phyloP scores from a whole-genome alignment of 2,329 filamentous ascomycete species.

The Lasiodiplodia sp. region DNA sequence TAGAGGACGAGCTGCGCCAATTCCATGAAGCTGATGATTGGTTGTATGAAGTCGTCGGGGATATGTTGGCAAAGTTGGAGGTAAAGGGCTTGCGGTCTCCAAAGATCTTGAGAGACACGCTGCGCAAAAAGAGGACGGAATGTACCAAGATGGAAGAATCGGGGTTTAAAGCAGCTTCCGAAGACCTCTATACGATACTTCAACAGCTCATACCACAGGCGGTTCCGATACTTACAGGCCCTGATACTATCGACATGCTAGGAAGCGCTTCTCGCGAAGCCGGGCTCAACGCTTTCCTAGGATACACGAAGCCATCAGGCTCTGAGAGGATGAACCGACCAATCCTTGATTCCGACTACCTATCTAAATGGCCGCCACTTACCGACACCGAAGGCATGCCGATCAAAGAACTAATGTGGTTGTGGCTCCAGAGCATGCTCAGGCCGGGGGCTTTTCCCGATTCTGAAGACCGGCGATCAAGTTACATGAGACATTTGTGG shows the following conservation, averaged over 20 bases:
- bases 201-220: constrained; percentile 46
- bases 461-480: constrained; percentile 45
- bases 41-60: constrained; percentile 62
- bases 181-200: constrained; percentile 51
- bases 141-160: constrained; percentile 11
- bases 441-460: constrained; percentile 46
- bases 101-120: constrained; percentile 43
- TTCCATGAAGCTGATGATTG: constrained; percentile 64
- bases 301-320: constrained; percentile 58
- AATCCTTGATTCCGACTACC: constrained; percentile 49
- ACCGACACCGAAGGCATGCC: constrained; percentile 9
- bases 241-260: constrained; percentile 57
- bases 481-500: constrained; percentile 64
- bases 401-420: constrained; percentile 60
- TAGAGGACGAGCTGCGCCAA: constrained; percentile 61
- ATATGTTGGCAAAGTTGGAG: constrained; percentile 60
- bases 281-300: constrained; percentile 63
- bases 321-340: constrained; percentile 50
- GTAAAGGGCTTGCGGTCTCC: constrained; percentile 55
- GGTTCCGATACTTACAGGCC: constrained; percentile 58
- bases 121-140: constrained; percentile 35
- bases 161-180: constrained; percentile 41
- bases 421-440: constrained; percentile 62
- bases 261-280: constrained; percentile 58
- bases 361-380: constrained; percentile 39